A percentile compares a stretch with the other conserved stretches of the same genome.
phyloP scores from a whole-genome alignment of 2,329 filamentous ascomycete species.

The Anthostomella pinea region DNA sequence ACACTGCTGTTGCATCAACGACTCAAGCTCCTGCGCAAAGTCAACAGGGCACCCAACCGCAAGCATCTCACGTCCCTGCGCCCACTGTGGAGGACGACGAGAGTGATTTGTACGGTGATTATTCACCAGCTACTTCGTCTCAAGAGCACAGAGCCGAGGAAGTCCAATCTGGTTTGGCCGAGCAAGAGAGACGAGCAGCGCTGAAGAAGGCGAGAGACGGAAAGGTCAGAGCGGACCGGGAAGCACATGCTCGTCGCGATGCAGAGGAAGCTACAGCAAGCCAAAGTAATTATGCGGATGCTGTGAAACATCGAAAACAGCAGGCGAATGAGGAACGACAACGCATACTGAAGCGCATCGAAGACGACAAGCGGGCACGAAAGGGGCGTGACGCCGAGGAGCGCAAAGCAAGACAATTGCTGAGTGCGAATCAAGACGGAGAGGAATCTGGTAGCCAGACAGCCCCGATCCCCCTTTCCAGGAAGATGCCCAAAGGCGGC shows the following conservation, averaged over 20 bases:
- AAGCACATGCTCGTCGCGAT: too few relatives aligned
- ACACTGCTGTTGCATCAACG: conserved; percentile 6
- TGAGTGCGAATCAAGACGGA: conserved; percentile 18
- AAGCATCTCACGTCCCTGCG: conserved; percentile 6
- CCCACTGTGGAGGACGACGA: conserved; percentile 6
- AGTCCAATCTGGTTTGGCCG: conserved; percentile 43
- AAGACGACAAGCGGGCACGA: conserved; percentile 71
- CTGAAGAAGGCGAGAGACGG: conserved; percentile 49
- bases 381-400: conserved; percentile 52
- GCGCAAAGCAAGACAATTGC: conserved; percentile 34
- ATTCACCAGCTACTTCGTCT: conserved; percentile 5
- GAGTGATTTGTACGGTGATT: conserved; percentile 17
- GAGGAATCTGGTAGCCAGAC: conserved; percentile 8
- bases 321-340: conserved; percentile 67
- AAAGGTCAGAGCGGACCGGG: too few relatives aligned
- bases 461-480: conserved; percentile 18
- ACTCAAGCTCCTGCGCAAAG: conserved; percentile 4
- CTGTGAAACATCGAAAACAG: conserved; percentile 61
- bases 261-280: conserved; percentile 20
- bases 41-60: conserved; percentile 6
- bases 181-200: conserved; percentile 42
- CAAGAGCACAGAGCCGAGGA: conserved; percentile 14
- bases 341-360: conserved; percentile 71
- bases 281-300: conserved; percentile 46
- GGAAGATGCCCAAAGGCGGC: conserved; percentile 9